Evolutionary conservation across 2,329 filamentous ascomycete species (phyloP), one percentile per base, ranked within the genome.

Genomic region (Huntiella savannae): DNA sequence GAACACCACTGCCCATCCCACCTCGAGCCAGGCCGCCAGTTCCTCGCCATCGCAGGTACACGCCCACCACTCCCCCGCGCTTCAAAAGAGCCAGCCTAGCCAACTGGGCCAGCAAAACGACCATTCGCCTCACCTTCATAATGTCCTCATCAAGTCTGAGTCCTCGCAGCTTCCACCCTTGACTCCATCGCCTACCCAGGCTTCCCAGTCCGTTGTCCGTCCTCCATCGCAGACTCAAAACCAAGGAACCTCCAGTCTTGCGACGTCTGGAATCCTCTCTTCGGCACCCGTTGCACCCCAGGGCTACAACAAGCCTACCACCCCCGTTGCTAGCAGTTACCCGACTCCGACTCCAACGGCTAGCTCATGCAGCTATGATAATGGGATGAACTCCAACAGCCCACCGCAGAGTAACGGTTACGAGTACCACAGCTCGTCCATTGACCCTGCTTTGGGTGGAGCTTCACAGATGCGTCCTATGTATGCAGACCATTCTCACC

Each of bases 371-470:
- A 36, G 48, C 43, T 49, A 49, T 40, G 48, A 49, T 10, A 37
- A 34, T 33, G 34, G 8, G 16, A 43, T 33, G 28, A 32, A 34
- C 17, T 45, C 48, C 3, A 43, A 49, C 32, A 49, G 48, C 12
- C 48, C 48, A 4, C 28, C 39, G 15, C 40, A 45, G 15, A 52
- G 49, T 67, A 68, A 51, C 59, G 71, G 77, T 47, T 75, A 75
- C 59, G 40, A 43, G 7, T 43, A 43, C 40, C 40, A 43, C 8
- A 61, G 64, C 50, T 58, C 68, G 49, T 64, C 75, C 49, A 72
- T 82, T 54, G 79, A 83, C 58, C 77, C 77, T 52, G 70, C 74
- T 10, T 63, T 82, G 52, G 35, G 35, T 13, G 36, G 36, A n/a
- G 32, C 12, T 13, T 13, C 28, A 7, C 34, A 35, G 33, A 35